Evolutionary conservation across 192 early-diverging fungal species (phyloP).

Genomic region (Paraglomus brasilianum): DNA sequence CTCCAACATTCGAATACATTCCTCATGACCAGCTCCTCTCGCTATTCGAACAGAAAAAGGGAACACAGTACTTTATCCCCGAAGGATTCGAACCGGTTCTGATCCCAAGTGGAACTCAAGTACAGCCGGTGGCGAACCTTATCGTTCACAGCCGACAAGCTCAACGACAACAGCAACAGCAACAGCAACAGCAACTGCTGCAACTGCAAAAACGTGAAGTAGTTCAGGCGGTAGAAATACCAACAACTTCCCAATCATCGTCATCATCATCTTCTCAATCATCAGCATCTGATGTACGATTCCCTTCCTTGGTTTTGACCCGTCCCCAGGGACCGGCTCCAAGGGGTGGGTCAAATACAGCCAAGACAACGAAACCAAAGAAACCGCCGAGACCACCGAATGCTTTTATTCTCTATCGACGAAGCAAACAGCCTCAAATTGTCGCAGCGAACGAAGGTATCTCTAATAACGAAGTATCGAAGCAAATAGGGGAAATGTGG

Average conservation of each 20-base stretch:
- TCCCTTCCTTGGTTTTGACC: constrained; percentile 27
- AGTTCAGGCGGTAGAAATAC: too few species aligned
- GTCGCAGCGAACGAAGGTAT: constrained; percentile 28
- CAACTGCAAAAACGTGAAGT: background rate
- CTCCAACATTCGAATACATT: constrained; percentile 20
- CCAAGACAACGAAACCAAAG: constrained; percentile 27
- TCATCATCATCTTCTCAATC: background rate
- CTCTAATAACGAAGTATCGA: constrained; percentile 37
- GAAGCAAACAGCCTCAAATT: constrained; percentile 31
- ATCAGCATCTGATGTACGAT: constrained; percentile 8
- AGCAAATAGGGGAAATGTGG: constrained; percentile 38
- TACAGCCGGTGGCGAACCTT: constrained; percentile 22
- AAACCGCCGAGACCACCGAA: constrained; percentile 43
- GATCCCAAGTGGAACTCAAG: constrained; percentile 13
- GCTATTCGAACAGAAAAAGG: constrained; percentile 29
- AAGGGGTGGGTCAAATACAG: constrained; percentile 5
- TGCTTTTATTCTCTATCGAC: constrained; percentile 40
- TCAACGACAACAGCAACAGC: constrained; percentile 5
- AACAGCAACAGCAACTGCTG: background rate
- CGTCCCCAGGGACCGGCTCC: constrained; percentile 1
- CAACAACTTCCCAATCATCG: background rate
- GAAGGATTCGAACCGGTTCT: constrained; percentile 29
- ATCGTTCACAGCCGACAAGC: constrained; percentile 7
- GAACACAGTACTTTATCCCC: constrained; percentile 26
- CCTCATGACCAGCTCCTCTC: constrained; percentile 13